A percentile compares a stretch with the other conserved stretches of the same genome.
Conservation (phyloP, 768 basidiomycete species). For the Neoboletus subvelutipes region DNA sequence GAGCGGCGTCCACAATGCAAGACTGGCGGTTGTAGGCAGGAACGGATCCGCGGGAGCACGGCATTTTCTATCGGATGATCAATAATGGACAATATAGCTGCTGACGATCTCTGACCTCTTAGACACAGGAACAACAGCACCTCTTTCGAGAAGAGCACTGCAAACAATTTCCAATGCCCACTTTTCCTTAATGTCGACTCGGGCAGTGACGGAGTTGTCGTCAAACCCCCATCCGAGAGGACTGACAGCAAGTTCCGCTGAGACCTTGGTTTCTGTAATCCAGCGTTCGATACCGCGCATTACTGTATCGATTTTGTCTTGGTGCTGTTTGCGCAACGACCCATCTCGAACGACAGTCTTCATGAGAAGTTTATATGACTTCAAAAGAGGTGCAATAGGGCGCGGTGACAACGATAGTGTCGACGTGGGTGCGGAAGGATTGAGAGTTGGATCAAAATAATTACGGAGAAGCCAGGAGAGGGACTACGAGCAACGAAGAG, state of each 20-base stretch:
- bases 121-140: constrained; percentile 77
- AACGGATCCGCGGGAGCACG: constrained; percentile 41
- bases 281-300: constrained; percentile 72
- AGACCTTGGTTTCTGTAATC: constrained; percentile 71
- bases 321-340: constrained; percentile 52
- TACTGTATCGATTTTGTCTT: constrained; percentile 47
- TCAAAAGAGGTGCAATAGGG: constrained; percentile 65
- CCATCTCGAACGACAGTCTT: constrained; percentile 65
- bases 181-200: constrained; percentile 53
- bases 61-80: constrained; percentile 52
- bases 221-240: constrained; percentile 45
- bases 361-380: constrained; percentile 67
- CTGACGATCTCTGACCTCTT: constrained; percentile 59
- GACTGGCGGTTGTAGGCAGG: constrained; percentile 48
- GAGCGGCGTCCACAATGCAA: constrained; percentile 68
- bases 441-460: constrained; percentile 79
- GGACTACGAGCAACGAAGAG: constrained; percentile 46
- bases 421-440: constrained; percentile 43
- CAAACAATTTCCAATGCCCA: constrained; percentile 72
- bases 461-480: constrained; percentile 81
- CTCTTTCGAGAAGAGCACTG: constrained; percentile 64
- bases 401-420: constrained; percentile 42
- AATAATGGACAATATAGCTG: neutral
- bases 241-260: constrained; percentile 50
- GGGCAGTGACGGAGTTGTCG: constrained; percentile 32